Percentiles rank a stretch among this genome's conserved stretches.
Conservation (phyloP, 2,329 filamentous ascomycete species). For the Neoscytalidium dimidiatum region DNA sequence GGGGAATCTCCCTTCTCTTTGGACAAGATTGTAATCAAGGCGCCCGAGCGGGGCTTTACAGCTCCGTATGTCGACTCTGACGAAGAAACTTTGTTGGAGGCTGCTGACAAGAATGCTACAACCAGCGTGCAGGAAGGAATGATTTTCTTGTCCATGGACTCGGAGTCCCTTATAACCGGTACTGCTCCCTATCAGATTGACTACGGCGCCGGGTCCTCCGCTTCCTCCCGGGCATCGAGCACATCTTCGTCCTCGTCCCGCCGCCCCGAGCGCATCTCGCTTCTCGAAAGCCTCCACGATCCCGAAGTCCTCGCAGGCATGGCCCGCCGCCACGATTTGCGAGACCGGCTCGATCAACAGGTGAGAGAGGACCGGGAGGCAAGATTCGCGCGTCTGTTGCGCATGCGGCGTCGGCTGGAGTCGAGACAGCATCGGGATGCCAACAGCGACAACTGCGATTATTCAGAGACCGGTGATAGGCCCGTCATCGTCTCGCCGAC, state of each 20-base stretch:
- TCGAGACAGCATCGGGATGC: not conserved
- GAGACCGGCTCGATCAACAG: slow-evolving; percentile 14
- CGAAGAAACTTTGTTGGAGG: slow-evolving; percentile 13
- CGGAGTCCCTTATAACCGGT: slow-evolving; percentile 71
- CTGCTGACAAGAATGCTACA: slow-evolving; percentile 34
- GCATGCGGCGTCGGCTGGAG: slow-evolving; percentile 18
- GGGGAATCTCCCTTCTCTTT: slow-evolving; percentile 79
- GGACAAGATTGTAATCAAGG: slow-evolving; percentile 84
- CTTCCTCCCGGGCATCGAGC: slow-evolving; percentile 30
- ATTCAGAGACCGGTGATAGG: slow-evolving; percentile 1
- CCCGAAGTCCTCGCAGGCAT: slow-evolving; percentile 28
- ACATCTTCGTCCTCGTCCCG: slow-evolving; percentile 28
- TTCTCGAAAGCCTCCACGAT: slow-evolving; percentile 38
- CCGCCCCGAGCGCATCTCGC: slow-evolving; percentile 33
- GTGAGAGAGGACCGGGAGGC: slow-evolving; percentile 8
- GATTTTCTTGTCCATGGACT: slow-evolving; percentile 86
- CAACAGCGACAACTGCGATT: slow-evolving; percentile 15
- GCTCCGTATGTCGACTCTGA: slow-evolving; percentile 66
- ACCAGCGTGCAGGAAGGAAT: slow-evolving; percentile 83
- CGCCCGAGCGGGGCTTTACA: slow-evolving; percentile 77
- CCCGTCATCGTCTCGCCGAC: slow-evolving; percentile 10
- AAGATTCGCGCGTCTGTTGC: slow-evolving; percentile 16
- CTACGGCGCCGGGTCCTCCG: slow-evolving; percentile 37
- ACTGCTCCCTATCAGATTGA: slow-evolving; percentile 77
- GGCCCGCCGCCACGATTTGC: slow-evolving; percentile 23